Evolutionary conservation across 2,329 filamentous ascomycete species (phyloP).

Genomic region (Aspergillus fijiensis): DNA sequence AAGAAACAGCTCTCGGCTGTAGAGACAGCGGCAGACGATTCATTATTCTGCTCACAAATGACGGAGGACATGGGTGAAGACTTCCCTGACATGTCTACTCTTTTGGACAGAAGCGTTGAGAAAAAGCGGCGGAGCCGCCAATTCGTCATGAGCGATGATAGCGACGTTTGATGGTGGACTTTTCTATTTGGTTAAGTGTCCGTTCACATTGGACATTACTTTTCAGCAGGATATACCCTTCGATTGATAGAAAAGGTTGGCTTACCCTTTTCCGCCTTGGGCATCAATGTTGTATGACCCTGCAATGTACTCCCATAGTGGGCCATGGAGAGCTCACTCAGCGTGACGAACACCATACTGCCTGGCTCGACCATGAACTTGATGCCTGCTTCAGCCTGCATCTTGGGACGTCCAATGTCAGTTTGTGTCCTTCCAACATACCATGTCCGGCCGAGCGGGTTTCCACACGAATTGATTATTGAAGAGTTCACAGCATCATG

Average conservation of each 20-base stretch:
- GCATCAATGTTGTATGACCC: no score
- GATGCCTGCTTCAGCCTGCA: no score
- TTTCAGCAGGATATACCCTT: conserved; percentile 9
- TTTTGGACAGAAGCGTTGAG: conserved; percentile 22
- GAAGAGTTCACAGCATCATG: no score
- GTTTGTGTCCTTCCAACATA: no score
- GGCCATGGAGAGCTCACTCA: no score
- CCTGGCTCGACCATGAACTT: no score
- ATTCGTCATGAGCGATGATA: conserved; percentile 32
- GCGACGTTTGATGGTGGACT: conserved; percentile 22
- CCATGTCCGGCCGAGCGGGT: no score
- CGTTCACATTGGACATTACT: conserved; percentile 8
- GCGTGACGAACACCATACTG: no score
- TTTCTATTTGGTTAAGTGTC: conserved; percentile 4
- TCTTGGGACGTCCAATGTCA: no score
- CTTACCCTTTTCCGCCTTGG: no score
- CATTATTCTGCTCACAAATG: conserved; percentile 22
- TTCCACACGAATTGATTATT: no score
- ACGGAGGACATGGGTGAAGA: conserved; percentile 25
- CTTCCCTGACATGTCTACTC: conserved; percentile 28
- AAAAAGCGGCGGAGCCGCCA: conserved; percentile 18
- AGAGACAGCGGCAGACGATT: conserved; percentile 10
- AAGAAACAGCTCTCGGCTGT: conserved; percentile 18
- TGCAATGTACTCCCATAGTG: no score
- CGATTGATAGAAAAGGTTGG: background rate